Evolutionary conservation across 2,329 filamentous ascomycete species (phyloP).

Genomic region (Orbilia ellipsospora): DNA sequence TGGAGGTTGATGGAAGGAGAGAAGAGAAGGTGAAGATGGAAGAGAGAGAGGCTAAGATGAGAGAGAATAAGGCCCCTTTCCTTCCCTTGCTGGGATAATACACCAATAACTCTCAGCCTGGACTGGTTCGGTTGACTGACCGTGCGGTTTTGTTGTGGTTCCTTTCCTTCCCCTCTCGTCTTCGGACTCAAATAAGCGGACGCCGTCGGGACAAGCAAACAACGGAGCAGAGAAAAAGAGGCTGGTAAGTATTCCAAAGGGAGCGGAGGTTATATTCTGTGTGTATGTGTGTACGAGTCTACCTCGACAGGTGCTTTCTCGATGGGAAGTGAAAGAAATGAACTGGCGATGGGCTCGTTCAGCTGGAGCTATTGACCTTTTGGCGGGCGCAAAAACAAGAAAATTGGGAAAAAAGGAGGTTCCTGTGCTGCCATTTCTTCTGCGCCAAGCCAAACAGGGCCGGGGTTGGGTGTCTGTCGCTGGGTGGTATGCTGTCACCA

Average conservation of each 20-base stretch:
- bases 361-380: neutral
- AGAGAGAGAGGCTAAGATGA: neutral
- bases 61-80: conserved; percentile 8
- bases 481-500: conserved; percentile 36
- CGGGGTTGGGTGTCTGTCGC: conserved; percentile 3
- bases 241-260: neutral
- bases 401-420: conserved; percentile 11
- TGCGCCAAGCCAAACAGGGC: conserved; percentile 16
- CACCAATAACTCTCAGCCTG: too few relatives aligned
- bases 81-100: conserved; percentile 4
- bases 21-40: neutral
- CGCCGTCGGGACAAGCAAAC: neutral
- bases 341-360: too few relatives aligned
- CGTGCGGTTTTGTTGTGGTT: neutral
- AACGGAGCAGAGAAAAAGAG: neutral
- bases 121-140: neutral
- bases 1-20: neutral
- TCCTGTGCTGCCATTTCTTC: too few relatives aligned
- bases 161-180: neutral
- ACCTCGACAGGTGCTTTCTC: too few relatives aligned
- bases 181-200: conserved; percentile 4
- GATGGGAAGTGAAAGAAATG: too few relatives aligned
- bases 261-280: neutral
- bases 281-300: too few relatives aligned
- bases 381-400: neutral